Evolutionary conservation across 2,329 filamentous ascomycete genomes (phyloP), one percentile per base, ranked within the genome.

Genomic region (Colletotrichum australisinense): DNA sequence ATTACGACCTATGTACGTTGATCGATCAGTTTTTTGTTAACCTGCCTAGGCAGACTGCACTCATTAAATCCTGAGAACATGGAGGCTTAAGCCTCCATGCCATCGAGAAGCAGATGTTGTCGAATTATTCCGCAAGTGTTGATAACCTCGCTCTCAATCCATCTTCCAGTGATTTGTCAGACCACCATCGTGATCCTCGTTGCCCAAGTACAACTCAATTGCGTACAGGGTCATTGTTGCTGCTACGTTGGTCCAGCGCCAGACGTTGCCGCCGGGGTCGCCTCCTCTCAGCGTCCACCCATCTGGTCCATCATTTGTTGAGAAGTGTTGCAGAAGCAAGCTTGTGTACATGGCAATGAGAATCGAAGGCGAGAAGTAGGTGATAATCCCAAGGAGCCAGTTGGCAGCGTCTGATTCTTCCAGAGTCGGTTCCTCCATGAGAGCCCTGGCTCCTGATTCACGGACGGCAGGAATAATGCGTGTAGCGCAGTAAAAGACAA

Each of bases 331-430:
- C 86, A 98, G 93, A 42, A 99, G 85, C 63, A 99, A 85, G 83
- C 95, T 98, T 2, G 97, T 99, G 83, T 99, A 99, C 35, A 98
- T 95, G 4, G 97, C 94, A 74, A 99, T 96, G 67, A 99, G 88
- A 69, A 98, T 97, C 28, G 94, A 97, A 0, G 97, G 96, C 22
- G 94, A 97, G 84, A 98, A 98, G 91, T 95, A 98, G 77, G 93
- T 97, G 53, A 98, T 86, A 75, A 98, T 90, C 1, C 93, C 94
- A 19, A 98, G 85, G 6, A 98, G 86, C 77, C 92, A 93, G 77
- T 92, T 94, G 26, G 95, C 94, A 8, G 92, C 92, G 78, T 98
- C 95, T 14, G 91, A 91, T 75, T 98, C 96, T 72, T 98, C 95
- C 53, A 97, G 88, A 49, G 92, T 93, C 2, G 94, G 94, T 80